phyloP scores from a whole-genome alignment of 139 green algal genomes.

The Micractinium conductrix region DNA sequence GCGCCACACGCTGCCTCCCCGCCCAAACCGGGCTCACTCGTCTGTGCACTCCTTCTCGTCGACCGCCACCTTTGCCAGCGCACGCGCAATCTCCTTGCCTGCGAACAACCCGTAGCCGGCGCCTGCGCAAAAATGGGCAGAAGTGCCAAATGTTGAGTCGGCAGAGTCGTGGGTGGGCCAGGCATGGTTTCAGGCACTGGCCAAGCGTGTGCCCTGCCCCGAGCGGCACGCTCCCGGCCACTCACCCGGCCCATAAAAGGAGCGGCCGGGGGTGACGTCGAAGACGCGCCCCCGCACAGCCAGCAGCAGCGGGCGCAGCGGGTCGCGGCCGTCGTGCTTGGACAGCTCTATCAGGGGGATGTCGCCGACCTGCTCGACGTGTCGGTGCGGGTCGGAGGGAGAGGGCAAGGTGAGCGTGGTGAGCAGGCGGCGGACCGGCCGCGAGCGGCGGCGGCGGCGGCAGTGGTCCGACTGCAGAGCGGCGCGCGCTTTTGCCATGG shows the following conservation, averaged over 20 bases:
- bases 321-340: conserved; percentile 75
- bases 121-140: no score
- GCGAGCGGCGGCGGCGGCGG: no score
- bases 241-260: conserved; percentile 79
- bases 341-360: conserved; percentile 68
- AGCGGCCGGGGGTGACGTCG: conserved; percentile 69
- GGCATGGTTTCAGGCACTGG: no score
- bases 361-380: conserved; percentile 55
- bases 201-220: no score
- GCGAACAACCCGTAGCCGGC: conserved; percentile 60
- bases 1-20: no score
- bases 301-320: conserved; percentile 68
- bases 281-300: conserved; percentile 73
- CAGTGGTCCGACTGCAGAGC: no score
- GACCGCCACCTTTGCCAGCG: conserved; percentile 61
- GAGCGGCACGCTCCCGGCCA: background rate
- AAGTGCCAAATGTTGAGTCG: no score
- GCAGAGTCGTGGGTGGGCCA: no score
- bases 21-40: conserved; percentile 24
- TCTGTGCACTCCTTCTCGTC: conserved; percentile 51
- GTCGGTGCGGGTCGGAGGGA: background rate
- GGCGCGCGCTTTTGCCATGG: no score
- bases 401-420: background rate
- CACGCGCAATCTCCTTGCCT: conserved; percentile 67
- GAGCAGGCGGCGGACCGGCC: background rate